Evolutionary conservation across 2,329 filamentous ascomycete genomes (phyloP).

Genomic region (Botrytis fabae): DNA sequence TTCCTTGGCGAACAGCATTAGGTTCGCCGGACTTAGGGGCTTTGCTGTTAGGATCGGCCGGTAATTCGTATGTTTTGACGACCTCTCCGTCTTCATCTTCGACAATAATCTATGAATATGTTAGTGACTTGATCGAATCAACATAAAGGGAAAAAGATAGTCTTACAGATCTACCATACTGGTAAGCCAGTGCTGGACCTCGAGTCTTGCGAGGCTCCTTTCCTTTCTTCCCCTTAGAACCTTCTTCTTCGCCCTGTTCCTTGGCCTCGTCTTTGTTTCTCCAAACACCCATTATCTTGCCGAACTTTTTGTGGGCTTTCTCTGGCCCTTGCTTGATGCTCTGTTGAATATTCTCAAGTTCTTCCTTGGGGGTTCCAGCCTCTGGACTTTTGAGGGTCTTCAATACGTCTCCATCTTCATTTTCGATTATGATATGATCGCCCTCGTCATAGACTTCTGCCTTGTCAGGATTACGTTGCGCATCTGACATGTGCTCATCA

Average conservation of each 20-base stretch:
- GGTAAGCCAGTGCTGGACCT: constrained; percentile 78
- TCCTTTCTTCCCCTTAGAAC: constrained; percentile 39
- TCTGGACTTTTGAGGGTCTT: constrained; percentile 53
- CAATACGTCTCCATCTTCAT: constrained; percentile 83
- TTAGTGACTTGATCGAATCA: constrained; percentile 25
- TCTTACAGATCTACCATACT: constrained; percentile 75
- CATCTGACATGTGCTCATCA: constrained; percentile 36
- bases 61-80: constrained; percentile 78
- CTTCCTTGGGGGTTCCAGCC: constrained; percentile 34
- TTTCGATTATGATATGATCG: constrained; percentile 75
- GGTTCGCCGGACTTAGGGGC: constrained; percentile 24
- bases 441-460: constrained; percentile 82
- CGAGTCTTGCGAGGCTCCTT: constrained; percentile 52
- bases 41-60: constrained; percentile 43
- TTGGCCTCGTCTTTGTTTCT: constrained; percentile 42
- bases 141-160: not conserved
- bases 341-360: constrained; percentile 45
- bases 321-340: constrained; percentile 40
- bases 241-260: constrained; percentile 39
- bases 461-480: constrained; percentile 38
- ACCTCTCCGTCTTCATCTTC: constrained; percentile 87
- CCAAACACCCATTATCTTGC: constrained; percentile 40
- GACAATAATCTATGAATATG: constrained; percentile 66
- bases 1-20: constrained; percentile 32
- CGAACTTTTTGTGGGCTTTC: constrained; percentile 31